Percentiles rank a stretch among this genome's conserved stretches.
phyloP scores from a whole-genome alignment of 331 rosid genomes.

The Cydonia oblonga region DNA sequence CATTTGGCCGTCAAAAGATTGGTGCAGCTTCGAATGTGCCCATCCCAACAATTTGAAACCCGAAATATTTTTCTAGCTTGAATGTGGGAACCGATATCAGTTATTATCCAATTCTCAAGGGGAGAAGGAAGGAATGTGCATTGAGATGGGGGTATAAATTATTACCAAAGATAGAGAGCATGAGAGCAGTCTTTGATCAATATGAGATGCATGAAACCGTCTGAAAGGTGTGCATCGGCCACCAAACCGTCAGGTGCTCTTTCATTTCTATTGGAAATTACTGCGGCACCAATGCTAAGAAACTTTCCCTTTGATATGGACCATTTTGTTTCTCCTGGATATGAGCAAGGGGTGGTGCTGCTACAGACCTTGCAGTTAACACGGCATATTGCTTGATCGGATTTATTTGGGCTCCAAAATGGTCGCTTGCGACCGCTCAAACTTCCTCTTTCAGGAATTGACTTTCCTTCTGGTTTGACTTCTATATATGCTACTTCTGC shows the following conservation, averaged over 20 bases:
- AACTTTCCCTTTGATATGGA: constrained; percentile 59
- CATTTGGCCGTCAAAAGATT: neutral
- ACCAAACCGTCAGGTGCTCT: constrained; percentile 94
- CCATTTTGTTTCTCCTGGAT: constrained; percentile 56
- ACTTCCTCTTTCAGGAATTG: constrained; percentile 24
- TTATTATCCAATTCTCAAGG: no score
- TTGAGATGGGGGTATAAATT: constrained; percentile 1
- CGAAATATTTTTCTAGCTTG: neutral
- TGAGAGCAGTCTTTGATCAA: constrained; percentile 74
- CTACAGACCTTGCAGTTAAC: constrained; percentile 60
- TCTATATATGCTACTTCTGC: constrained; percentile 78
- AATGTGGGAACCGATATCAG: neutral
- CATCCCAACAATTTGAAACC: neutral
- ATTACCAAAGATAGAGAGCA: constrained; percentile 70
- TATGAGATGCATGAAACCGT: constrained; percentile 84
- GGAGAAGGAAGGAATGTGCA: neutral
- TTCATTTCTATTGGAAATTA: constrained; percentile 80
- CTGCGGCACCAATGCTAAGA: constrained; percentile 87
- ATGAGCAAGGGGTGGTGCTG: constrained; percentile 24
- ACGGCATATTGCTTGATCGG: constrained; percentile 54
- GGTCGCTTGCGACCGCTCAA: constrained; percentile 11
- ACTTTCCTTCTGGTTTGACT: constrained; percentile 40
- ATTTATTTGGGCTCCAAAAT: constrained; percentile 17
- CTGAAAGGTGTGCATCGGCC: constrained; percentile 93
- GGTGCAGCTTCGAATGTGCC: neutral